Evolutionary conservation across 805 yeast species (phyloP).

Genomic region (Kuraishia molischiana): DNA sequence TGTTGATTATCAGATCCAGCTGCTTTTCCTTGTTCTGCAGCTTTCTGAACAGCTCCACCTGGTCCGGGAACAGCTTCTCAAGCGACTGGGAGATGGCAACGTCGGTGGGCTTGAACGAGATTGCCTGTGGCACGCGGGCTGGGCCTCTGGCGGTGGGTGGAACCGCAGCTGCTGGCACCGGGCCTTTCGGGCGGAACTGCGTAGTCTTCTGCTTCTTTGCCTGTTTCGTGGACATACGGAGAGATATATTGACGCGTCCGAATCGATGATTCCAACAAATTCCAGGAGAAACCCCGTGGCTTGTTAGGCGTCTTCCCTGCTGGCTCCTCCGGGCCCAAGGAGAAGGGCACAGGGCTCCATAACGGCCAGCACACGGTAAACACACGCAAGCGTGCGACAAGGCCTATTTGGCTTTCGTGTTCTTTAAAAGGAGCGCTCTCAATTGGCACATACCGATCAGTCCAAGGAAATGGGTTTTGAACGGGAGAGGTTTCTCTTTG

Average conservation of each 20-base stretch:
- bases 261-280: no score
- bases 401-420: no score
- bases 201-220: neutral
- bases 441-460: no score
- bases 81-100: constrained; percentile 19
- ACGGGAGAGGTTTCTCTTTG: neutral
- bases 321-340: no score
- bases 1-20: constrained; percentile 70
- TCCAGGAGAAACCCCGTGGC: no score
- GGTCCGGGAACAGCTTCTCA: constrained; percentile 21
- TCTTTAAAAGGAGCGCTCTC: no score
- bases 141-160: constrained; percentile 4
- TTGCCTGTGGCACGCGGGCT: constrained; percentile 5
- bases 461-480: neutral
- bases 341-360: no score
- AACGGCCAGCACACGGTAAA: no score
- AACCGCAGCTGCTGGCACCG: constrained; percentile 1
- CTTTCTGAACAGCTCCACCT: constrained; percentile 61
- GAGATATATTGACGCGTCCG: neutral
- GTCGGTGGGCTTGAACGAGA: constrained; percentile 24
- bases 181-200: neutral
- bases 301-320: no score
- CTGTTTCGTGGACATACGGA: neutral
- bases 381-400: no score
- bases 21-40: constrained; percentile 74